Conservation (phyloP, 148 eudicot species). For the Rhododendron mucronatum region DNA sequence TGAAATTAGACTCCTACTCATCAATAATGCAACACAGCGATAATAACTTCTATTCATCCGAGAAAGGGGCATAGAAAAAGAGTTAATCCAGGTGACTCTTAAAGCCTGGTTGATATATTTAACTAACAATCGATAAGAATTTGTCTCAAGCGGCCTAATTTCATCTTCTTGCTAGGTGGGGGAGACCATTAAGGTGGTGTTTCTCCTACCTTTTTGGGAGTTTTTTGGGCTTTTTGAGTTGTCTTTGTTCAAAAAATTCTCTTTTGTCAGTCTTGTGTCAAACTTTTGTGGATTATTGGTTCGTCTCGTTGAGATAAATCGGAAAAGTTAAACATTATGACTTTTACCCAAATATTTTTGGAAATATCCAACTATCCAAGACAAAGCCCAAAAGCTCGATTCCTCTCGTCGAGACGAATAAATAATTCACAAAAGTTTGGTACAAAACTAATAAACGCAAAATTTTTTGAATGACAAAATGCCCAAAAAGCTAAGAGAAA, state of each 20-base stretch:
- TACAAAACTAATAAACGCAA: background rate
- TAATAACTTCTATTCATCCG: too few relatives aligned
- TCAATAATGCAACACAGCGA: background rate
- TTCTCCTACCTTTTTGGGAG: background rate
- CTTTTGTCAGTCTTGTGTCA: background rate
- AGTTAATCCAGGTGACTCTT: background rate
- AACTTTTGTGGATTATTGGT: background rate
- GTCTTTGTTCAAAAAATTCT: background rate
- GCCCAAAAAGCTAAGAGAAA: background rate
- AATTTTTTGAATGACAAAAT: too few relatives aligned
- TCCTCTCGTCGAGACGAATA: background rate
- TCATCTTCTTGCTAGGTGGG: background rate
- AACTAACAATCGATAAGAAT: background rate
- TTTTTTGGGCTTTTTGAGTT: background rate
- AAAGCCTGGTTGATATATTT: background rate
- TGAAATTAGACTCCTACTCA: background rate
- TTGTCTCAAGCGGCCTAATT: background rate
- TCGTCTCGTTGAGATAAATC: too few relatives aligned
- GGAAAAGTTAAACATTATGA: background rate
- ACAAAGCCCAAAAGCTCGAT: background rate
- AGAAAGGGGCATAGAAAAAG: too few relatives aligned
- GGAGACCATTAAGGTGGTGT: background rate
- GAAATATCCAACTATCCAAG: background rate
- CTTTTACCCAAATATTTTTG: background rate
- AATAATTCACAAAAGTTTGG: background rate